Percentiles rank a stretch among this genome's conserved stretches.
Evolutionary conservation across 305 asterid species (phyloP).

Genomic region (Fraxinus greggii): DNA sequence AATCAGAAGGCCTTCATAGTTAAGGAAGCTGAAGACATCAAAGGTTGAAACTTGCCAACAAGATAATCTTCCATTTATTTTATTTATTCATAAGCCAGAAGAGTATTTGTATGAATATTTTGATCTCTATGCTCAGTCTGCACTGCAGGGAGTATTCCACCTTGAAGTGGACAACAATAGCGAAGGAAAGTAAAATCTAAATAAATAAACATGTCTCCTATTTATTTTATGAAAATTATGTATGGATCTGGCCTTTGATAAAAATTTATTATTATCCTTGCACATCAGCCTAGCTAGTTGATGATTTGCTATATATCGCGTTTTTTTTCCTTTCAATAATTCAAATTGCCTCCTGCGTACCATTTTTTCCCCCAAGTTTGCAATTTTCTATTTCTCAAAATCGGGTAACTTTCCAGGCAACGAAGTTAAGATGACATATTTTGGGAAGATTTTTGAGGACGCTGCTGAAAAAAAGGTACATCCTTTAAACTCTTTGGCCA

Average conservation of each 20-base stretch:
- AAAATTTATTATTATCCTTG: neutral
- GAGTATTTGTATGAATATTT: too few relatives aligned
- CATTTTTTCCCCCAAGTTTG: neutral
- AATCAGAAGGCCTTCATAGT: constrained; percentile 17
- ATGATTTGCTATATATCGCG: neutral
- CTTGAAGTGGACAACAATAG: too few relatives aligned
- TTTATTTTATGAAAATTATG: neutral
- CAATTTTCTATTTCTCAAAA: neutral
- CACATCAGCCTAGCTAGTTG: neutral
- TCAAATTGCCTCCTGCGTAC: neutral
- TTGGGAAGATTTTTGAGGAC: constrained; percentile 24
- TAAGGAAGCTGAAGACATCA: constrained; percentile 18
- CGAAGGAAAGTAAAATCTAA: too few relatives aligned
- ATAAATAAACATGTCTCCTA: too few relatives aligned
- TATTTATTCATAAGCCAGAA: too few relatives aligned
- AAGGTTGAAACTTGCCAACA: constrained; percentile 31
- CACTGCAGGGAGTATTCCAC: too few relatives aligned
- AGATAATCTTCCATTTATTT: neutral
- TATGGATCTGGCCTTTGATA: neutral
- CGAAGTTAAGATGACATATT: neutral
- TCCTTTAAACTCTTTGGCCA: neutral
- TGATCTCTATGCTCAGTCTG: too few relatives aligned
- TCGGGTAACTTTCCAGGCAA: constrained; percentile 29
- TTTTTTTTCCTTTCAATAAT: neutral
- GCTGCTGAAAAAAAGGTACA: constrained; percentile 33